Percentiles rank a stretch among this genome's conserved stretches.
These are phyloP conservation scores for Eucalyptus sp. DNA, from an alignment of 345 rosid species.

Conservation along the genomic window DNA sequence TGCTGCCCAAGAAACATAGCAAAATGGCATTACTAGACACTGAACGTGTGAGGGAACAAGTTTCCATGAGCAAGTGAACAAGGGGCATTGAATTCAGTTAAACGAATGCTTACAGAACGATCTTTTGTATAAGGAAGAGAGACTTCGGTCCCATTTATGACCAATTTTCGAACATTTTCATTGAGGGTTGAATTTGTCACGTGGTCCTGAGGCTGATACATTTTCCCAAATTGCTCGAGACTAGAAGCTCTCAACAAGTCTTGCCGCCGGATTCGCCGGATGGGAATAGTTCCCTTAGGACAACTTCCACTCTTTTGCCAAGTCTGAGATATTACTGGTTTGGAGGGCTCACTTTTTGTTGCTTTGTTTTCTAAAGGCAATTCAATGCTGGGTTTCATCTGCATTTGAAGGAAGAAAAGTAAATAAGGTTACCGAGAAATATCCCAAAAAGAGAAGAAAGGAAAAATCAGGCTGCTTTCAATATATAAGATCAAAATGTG, in stretches of 20 bases:
- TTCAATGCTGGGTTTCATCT: conserved; percentile 31
- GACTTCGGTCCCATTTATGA: not conserved
- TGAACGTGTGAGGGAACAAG: not conserved
- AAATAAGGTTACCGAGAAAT: not conserved
- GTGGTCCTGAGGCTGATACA: not conserved
- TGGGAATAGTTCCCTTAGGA: conserved; percentile 37
- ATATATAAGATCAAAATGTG: not conserved
- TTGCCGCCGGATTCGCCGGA: conserved; percentile 26
- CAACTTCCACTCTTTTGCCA: conserved; percentile 42
- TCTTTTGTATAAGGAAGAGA: not conserved
- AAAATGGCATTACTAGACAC: not conserved
- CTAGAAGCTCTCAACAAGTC: conserved; percentile 30
- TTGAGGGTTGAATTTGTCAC: not conserved
- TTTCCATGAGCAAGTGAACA: not conserved
- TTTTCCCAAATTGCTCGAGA: conserved; percentile 10
- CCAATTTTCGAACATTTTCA: not conserved
- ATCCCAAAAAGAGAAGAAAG: not conserved
- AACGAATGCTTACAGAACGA: conserved; percentile 14
- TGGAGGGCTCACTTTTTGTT: not conserved
- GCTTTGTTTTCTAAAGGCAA: not conserved
- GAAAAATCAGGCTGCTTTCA: not conserved
- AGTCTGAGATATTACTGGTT: conserved; percentile 5
- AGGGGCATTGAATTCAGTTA: not conserved
- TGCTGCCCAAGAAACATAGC: not conserved
- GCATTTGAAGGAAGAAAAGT: not conserved